These are phyloP conservation scores for Umbelopsis sp. DNA, from an alignment of 192 early-diverging fungal species.

Conservation along the genomic window DNA sequence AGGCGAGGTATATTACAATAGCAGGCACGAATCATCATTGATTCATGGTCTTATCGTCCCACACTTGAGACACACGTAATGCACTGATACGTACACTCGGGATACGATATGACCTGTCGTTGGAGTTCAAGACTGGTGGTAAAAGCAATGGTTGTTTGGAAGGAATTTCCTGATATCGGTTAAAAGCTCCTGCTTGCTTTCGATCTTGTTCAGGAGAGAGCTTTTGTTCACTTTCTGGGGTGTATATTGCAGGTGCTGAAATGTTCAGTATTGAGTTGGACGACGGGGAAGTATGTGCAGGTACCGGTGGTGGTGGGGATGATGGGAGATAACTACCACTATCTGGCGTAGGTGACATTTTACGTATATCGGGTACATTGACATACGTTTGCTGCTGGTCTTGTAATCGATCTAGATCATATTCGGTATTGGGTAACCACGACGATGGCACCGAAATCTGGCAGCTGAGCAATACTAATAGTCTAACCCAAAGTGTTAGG, in stretches of 20 bases:
- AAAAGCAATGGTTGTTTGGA: neutral
- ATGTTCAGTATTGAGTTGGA: too few relatives aligned
- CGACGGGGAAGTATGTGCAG: neutral
- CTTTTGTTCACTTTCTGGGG: neutral
- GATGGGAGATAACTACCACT: neutral
- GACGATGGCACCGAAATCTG: conserved; percentile 1
- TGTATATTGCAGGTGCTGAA: neutral
- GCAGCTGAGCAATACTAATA: neutral
- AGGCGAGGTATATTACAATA: neutral
- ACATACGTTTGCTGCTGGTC: neutral
- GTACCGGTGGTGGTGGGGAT: neutral
- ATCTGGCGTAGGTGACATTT: neutral
- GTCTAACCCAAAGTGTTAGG: conserved; percentile 9
- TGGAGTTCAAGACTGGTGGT: neutral
- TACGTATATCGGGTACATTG: neutral
- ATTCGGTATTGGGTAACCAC: neutral
- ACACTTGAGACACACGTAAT: conserved; percentile 6
- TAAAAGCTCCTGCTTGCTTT: neutral
- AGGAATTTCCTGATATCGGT: neutral
- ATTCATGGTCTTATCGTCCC: neutral
- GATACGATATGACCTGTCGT: neutral
- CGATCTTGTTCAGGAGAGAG: neutral
- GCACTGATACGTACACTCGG: neutral
- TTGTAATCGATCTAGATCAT: neutral
- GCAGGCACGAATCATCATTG: neutral